phyloP scores from a whole-genome alignment of 2,329 filamentous ascomycete species.

The Stagonosporopsis cucurbitacearum region DNA sequence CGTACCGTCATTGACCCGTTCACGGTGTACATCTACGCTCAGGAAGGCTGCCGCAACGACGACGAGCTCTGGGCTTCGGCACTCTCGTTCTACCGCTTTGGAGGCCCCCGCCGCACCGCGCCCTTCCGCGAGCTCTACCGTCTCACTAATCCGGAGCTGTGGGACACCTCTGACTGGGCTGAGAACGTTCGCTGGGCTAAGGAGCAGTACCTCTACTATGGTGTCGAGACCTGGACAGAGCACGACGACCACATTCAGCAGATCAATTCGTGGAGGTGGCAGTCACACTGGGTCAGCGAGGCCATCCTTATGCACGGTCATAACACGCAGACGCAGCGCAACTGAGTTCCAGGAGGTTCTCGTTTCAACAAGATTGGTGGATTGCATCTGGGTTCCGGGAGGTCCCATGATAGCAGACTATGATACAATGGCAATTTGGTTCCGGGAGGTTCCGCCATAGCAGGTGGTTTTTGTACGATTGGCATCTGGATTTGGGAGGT shows the following conservation, averaged over 20 bases:
- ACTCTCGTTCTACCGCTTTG: slow-evolving; percentile 12
- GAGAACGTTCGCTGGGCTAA: slow-evolving; percentile 46
- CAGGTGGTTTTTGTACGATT: too few relatives aligned
- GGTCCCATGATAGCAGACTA: not conserved
- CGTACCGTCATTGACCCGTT: slow-evolving; percentile 28
- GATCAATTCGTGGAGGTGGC: slow-evolving; percentile 29
- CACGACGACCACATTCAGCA: slow-evolving; percentile 32
- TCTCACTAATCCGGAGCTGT: slow-evolving; percentile 23
- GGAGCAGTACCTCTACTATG: slow-evolving; percentile 32
- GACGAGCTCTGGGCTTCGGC: slow-evolving; percentile 10
- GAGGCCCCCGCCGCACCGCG: slow-evolving; percentile 2
- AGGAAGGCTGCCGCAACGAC: slow-evolving; percentile 9
- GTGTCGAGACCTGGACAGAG: slow-evolving; percentile 36
- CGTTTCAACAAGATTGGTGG: not conserved
- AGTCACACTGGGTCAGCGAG: slow-evolving; percentile 35
- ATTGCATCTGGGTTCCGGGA: not conserved
- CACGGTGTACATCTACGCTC: slow-evolving; percentile 28
- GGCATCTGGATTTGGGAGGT: too few relatives aligned
- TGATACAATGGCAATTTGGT: too few relatives aligned
- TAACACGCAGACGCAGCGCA: not conserved
- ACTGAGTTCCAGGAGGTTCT: not conserved
- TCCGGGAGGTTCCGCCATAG: too few relatives aligned
- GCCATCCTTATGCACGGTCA: slow-evolving; percentile 8
- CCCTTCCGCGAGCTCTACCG: slow-evolving; percentile 36
- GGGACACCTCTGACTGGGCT: slow-evolving; percentile 36